Evolutionary conservation across 2,329 filamentous ascomycete genomes (phyloP).

Genomic region (Pseudogymnoascus pannorum): DNA sequence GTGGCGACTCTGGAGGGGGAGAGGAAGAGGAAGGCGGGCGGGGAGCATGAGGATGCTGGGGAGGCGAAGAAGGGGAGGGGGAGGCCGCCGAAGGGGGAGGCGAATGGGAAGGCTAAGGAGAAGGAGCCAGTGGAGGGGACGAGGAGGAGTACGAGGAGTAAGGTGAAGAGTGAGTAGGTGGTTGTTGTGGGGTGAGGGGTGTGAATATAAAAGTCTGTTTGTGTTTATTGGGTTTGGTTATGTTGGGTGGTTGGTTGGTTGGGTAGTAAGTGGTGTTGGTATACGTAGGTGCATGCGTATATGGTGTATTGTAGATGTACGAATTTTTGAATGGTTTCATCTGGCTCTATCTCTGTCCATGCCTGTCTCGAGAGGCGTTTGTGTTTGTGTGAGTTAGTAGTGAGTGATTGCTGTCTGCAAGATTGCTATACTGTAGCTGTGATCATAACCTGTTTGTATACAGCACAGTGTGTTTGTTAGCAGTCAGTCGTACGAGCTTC

Average conservation of each 20-base stretch:
- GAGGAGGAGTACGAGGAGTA: constrained; percentile 16
- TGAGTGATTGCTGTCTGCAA: no score
- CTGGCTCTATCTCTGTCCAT: no score
- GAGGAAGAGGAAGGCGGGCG: not conserved
- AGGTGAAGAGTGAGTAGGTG: not conserved
- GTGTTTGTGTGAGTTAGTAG: no score
- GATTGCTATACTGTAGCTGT: no score
- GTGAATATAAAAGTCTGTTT: not conserved
- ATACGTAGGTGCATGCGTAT: not conserved
- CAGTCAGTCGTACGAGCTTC: no score
- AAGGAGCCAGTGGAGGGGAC: not conserved
- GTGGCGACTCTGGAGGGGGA: not conserved
- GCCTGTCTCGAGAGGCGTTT: not conserved
- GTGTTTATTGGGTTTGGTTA: not conserved
- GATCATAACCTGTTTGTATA: no score
- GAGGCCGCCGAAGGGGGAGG: not conserved
- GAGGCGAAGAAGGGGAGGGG: not conserved
- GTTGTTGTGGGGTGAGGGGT: not conserved
- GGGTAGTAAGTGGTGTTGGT: not conserved
- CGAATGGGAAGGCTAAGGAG: not conserved
- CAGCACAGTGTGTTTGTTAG: no score
- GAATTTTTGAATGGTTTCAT: not conserved
- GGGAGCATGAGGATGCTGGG: not conserved
- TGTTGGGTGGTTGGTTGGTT: not conserved
- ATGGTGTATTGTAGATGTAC: not conserved